Conservation (phyloP, 1,139 yeast species). For the Protomyces lactucae-debilis region DNA sequence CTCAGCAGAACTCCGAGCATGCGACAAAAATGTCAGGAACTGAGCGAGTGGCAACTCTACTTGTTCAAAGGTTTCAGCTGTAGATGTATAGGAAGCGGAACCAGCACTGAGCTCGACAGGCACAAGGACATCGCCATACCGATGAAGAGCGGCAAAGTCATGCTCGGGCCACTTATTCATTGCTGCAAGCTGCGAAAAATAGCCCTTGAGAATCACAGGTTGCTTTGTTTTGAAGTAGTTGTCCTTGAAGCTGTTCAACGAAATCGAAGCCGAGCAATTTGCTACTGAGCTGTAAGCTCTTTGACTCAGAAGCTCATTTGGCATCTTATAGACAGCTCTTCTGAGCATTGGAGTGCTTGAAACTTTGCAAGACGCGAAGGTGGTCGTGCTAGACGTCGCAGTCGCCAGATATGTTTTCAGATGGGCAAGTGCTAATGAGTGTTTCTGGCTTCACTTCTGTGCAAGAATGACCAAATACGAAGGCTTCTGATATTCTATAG, state of each 20-base stretch:
- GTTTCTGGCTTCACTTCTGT: too few species aligned
- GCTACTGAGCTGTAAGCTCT: too few species aligned
- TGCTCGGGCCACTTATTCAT: slow-evolving; percentile 4
- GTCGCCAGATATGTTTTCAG: too few species aligned
- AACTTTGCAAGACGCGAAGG: too few species aligned
- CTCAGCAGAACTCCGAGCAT: not conserved
- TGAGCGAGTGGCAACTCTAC: slow-evolving; percentile 7
- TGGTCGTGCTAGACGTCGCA: too few species aligned
- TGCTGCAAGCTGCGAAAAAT: slow-evolving; percentile 6
- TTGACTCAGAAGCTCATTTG: too few species aligned
- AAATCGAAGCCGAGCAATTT: not conserved
- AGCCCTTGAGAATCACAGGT: slow-evolving; percentile 5
- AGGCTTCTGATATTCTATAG: too few species aligned
- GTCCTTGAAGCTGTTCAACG: not conserved
- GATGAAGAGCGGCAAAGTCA: not conserved
- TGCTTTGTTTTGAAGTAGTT: not conserved
- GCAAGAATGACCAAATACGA: too few species aligned
- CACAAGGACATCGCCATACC: slow-evolving; percentile 1
- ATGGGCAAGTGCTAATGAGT: too few species aligned
- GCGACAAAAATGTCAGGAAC: slow-evolving; percentile 6
- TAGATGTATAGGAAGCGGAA: not conserved
- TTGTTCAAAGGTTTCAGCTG: not conserved
- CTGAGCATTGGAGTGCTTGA: too few species aligned
- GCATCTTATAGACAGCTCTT: too few species aligned
- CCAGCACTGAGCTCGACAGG: slow-evolving; percentile 20